Percentiles rank a stretch among this genome's conserved stretches.
Conservation (phyloP, 2,329 filamentous ascomycete species). For the Byssoonygena ceratinophila region DNA sequence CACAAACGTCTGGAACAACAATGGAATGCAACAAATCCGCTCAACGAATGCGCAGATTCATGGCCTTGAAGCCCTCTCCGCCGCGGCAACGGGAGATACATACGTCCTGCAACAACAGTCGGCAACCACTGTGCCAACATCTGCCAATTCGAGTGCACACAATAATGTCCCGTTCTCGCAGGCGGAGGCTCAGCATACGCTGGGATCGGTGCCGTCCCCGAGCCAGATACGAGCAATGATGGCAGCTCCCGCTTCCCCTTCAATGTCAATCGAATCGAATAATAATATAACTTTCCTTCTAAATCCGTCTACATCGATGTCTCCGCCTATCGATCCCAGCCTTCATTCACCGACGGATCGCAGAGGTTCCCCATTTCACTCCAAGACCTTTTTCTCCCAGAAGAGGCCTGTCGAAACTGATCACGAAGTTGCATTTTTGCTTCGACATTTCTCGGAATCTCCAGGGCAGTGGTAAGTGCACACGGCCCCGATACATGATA, state of each 20-base stretch:
- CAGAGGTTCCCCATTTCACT: slow-evolving; percentile 25
- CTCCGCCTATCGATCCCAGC: slow-evolving; percentile 37
- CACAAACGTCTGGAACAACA: slow-evolving; percentile 26
- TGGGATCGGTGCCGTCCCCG: slow-evolving; percentile 25
- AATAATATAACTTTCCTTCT: slow-evolving; percentile 49
- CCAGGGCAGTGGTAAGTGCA: slow-evolving; percentile 46
- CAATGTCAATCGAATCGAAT: slow-evolving; percentile 32
- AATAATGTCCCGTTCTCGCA: slow-evolving; percentile 19
- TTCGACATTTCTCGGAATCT: slow-evolving; percentile 51
- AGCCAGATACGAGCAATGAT: slow-evolving; percentile 28
- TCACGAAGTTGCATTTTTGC: slow-evolving; percentile 49
- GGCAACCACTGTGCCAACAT: slow-evolving; percentile 9
- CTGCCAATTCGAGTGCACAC: slow-evolving; percentile 22
- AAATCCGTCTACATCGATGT: slow-evolving; percentile 37
- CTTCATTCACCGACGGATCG: slow-evolving; percentile 26
- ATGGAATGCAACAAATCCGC: slow-evolving; percentile 20
- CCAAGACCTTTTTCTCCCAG: slow-evolving; percentile 21
- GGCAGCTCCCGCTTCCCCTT: slow-evolving; percentile 32
- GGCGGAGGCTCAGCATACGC: slow-evolving; percentile 16
- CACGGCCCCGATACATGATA: neutral
- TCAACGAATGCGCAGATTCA: slow-evolving; percentile 34
- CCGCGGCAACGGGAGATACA: slow-evolving; percentile 39
- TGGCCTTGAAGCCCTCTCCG: slow-evolving; percentile 46
- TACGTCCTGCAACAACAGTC: slow-evolving; percentile 20
- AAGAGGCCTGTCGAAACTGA: slow-evolving; percentile 34